Percentiles rank a stretch among this genome's conserved stretches.
Evolutionary conservation across 345 rosid genomes (phyloP).

Genomic region (Eutrema japonicum): DNA sequence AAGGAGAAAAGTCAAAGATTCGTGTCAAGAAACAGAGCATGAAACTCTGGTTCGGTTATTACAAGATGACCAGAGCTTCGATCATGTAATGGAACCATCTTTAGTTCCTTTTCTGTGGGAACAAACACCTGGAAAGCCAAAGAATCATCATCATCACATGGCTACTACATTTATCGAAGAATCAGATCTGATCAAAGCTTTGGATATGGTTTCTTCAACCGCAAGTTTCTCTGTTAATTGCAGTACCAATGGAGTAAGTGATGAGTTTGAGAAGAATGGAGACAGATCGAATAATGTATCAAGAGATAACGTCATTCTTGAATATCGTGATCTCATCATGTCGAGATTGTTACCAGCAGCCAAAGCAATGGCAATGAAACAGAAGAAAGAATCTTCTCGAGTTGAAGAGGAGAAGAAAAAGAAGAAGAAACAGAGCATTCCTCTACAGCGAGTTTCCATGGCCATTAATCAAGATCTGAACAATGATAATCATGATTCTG

Average conservation of each 20-base stretch:
- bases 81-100: constrained; percentile 79
- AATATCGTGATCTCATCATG: constrained; percentile 84
- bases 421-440: constrained; percentile 45
- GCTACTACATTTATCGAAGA: constrained; percentile 22
- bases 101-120: constrained; percentile 88
- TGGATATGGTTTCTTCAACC: constrained; percentile 53
- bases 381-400: constrained; percentile 57
- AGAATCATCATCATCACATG: constrained; percentile 37
- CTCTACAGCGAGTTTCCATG: constrained; percentile 37
- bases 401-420: constrained; percentile 47
- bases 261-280: constrained; percentile 24
- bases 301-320: constrained; percentile 51
- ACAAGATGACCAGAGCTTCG: constrained; percentile 49
- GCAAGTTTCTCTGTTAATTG: constrained; percentile 65
- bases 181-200: constrained; percentile 37
- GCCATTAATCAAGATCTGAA: constrained; percentile 38
- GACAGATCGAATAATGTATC: constrained; percentile 23
- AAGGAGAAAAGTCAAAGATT: constrained; percentile 23
- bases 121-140: constrained; percentile 69
- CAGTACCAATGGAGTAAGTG: constrained; percentile 52
- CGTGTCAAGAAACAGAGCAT: constrained; percentile 24
- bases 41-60: constrained; percentile 37
- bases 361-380: constrained; percentile 74
- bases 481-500: not conserved
- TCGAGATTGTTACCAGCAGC: constrained; percentile 90